Percentiles rank a stretch among this genome's conserved stretches.
Evolutionary conservation across 2,329 filamentous ascomycete genomes (phyloP).

Genomic region (Neoascochyta sp.): DNA sequence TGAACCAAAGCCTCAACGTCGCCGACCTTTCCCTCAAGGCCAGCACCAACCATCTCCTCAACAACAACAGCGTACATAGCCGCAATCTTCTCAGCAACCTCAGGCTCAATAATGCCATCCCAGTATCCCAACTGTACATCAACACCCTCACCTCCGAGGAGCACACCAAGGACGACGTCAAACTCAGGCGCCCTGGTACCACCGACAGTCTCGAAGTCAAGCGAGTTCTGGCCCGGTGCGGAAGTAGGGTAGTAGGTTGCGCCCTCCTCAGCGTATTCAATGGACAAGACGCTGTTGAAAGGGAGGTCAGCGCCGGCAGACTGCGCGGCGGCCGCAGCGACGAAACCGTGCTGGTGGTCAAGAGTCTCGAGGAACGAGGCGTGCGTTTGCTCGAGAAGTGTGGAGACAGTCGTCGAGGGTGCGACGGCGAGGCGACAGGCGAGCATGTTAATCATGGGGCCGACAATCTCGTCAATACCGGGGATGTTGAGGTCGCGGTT

Average conservation of each 20-base stretch:
- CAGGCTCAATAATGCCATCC: conserved; percentile 7
- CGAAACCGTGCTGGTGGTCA: neutral
- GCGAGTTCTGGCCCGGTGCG: no score
- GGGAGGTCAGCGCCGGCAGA: no score
- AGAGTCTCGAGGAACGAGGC: conserved; percentile 5
- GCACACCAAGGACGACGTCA: conserved; percentile 12
- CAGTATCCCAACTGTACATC: conserved; percentile 13
- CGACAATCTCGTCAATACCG: conserved; percentile 43
- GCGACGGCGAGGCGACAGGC: conserved; percentile 3
- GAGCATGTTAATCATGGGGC: conserved; percentile 39
- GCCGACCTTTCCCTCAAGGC: conserved; percentile 1
- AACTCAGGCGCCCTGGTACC: conserved; percentile 10
- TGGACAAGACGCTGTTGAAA: no score
- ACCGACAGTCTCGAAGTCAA: conserved; percentile 8
- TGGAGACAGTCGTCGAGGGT: conserved; percentile 2
- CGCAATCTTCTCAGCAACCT: conserved; percentile 13
- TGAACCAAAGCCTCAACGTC: conserved; percentile 3
- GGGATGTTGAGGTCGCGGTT: conserved; percentile 39
- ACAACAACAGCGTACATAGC: conserved; percentile 8
- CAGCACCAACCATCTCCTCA: conserved; percentile 9
- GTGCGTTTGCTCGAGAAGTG: conserved; percentile 2
- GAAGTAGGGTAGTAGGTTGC: no score
- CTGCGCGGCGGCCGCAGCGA: no score
- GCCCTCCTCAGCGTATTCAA: no score
- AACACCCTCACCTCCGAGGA: conserved; percentile 8